phyloP scores from a whole-genome alignment of 306 rosid genomes.

The Alnus glutinosa region DNA sequence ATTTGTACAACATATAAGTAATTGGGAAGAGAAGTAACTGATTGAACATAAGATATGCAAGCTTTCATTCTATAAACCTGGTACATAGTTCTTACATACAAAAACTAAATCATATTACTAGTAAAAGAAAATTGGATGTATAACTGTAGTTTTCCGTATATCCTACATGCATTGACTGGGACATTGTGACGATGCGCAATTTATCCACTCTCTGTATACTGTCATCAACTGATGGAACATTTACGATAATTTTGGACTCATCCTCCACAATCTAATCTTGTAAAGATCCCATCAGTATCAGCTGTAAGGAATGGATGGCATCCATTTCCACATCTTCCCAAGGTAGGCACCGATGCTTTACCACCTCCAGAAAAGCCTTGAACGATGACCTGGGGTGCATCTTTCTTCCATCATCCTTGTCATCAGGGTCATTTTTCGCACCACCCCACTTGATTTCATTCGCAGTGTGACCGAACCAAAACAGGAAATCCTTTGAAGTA shows the following conservation, averaged over 20 bases:
- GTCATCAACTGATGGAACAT: slow-evolving; percentile 41
- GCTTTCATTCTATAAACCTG: not conserved
- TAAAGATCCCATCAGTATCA: slow-evolving; percentile 44
- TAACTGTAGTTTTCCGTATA: not conserved
- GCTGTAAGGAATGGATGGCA: slow-evolving; percentile 48
- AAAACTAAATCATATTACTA: not conserved
- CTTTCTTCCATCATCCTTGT: slow-evolving; percentile 44
- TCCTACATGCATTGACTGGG: not conserved
- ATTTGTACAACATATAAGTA: not conserved
- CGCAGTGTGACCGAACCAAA: slow-evolving; percentile 47
- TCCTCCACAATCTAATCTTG: slow-evolving; percentile 30
- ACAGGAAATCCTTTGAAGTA: slow-evolving; percentile 42
- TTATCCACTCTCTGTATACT: slow-evolving; percentile 40
- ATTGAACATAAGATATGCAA: not conserved
- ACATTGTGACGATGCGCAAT: slow-evolving; percentile 34
- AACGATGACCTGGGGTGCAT: slow-evolving; percentile 53
- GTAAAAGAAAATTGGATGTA: not conserved
- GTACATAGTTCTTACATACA: not conserved
- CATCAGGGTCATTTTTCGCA: slow-evolving; percentile 41
- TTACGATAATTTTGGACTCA: slow-evolving; percentile 36
- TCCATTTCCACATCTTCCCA: slow-evolving; percentile 58
- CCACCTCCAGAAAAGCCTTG: slow-evolving; percentile 51
- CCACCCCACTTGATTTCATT: slow-evolving; percentile 55
- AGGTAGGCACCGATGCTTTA: slow-evolving; percentile 37
- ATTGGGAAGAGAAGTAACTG: not conserved